These are phyloP conservation scores for Emiliania huxleyi DNA, from an alignment of 78 protist species.

Conservation along the genomic window DNA sequence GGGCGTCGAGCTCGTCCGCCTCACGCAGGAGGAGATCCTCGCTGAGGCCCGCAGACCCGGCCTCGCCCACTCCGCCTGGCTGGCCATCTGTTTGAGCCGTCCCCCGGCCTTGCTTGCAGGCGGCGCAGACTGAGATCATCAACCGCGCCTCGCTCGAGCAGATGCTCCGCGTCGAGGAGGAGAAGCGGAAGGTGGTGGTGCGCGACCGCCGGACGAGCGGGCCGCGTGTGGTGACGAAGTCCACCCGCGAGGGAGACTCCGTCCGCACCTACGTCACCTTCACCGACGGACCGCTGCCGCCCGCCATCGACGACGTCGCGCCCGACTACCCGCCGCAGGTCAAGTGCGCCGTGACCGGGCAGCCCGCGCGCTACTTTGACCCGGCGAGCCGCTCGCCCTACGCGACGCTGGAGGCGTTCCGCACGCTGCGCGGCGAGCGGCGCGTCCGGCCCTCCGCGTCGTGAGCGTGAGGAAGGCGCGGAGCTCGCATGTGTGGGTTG, in stretches of 20 bases:
- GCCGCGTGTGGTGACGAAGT: neutral
- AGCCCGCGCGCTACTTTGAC: neutral
- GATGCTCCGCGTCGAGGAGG: slow-evolving; percentile 8
- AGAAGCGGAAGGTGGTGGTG: neutral
- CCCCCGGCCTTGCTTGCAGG: no score
- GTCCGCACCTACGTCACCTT: neutral
- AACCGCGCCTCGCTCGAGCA: slow-evolving; percentile 1
- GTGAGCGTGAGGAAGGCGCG: no score
- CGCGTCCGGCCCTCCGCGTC: neutral
- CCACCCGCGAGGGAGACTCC: neutral
- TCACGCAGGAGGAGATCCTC: neutral
- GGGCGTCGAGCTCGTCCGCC: slow-evolving; percentile 3
- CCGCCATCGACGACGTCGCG: slow-evolving; percentile 4
- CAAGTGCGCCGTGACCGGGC: neutral
- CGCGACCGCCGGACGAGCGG: neutral
- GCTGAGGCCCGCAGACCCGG: no score
- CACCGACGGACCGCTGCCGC: neutral
- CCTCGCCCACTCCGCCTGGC: no score
- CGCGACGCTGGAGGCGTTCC: slow-evolving; percentile 6
- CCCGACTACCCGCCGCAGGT: neutral
- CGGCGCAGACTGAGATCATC: slow-evolving; percentile 21
- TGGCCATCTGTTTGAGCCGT: no score
- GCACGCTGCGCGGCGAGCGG: neutral
- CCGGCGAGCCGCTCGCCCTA: neutral
- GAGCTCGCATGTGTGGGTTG: no score